Evolutionary conservation across 2,329 filamentous ascomycete species (phyloP), one percentile per base, ranked within the genome.

Genomic region (Hymenotorrendiella dingleyae): DNA sequence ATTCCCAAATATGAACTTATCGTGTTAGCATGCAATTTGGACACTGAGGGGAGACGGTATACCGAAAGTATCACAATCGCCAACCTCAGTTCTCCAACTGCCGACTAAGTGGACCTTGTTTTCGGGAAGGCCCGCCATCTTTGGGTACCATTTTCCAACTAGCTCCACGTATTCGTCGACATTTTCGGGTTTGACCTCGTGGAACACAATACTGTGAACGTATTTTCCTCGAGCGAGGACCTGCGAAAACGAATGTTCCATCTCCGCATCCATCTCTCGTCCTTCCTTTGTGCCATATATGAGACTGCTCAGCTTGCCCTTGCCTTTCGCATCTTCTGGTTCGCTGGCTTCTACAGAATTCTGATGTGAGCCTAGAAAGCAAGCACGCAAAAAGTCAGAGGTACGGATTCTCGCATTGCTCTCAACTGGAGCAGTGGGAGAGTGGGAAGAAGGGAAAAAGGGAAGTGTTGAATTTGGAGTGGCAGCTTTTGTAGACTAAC

Each of bases 251-350:
- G 86, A 94, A 45, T 90, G 82, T 70, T 97, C 89, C 60, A 98
- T 91, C 68, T 97, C 91, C 52, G 86, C 85, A 61, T 98, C 93
- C 63, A 96, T 79, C 69, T 95, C 86, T 48, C 90, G 82, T 23
- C 90, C 93, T 67, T 97, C 91, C 61, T 93, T 89, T 11, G 93
- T 98, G 59, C 93, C 93, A 67, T 98, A 97, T 62, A 98, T 94
- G 55, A 98, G 78, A 56, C 84, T 91, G 26, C 86, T 84, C 45
- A 98, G 67, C 28, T 86, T 79, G 12, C 78, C 84, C 49, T 80
- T 74, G 24, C 34, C 11, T 64, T 84, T 85, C 62, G 82, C 85
- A 43, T 79, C 74, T 48, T 73, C 70, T 22, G 64, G 67, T 58
- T 86, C 78, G 50, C 76, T 72, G 57, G 74, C 73, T 65, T 71